Evolutionary conservation across 306 rosid genomes (phyloP), one percentile per base, ranked within the genome.

Genomic region (Parietaria judaica): DNA sequence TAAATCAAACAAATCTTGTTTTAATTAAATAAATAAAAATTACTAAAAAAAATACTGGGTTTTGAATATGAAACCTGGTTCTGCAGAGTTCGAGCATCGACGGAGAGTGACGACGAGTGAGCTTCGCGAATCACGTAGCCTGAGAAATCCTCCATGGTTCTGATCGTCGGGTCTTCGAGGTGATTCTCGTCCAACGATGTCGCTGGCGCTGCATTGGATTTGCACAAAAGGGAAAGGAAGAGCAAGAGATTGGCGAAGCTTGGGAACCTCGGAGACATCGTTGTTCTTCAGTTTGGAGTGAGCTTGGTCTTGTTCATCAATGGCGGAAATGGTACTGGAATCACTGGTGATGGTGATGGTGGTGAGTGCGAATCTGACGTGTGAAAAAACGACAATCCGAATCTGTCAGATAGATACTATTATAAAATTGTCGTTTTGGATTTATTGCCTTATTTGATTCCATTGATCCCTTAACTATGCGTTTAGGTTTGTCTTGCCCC

Each of bases 141-240:
- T 6, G 96, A 81, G 70, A 91, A 91, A 57, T 79, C 83, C 54
- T 87, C 98, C 89, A 85, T 85, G 66, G 98, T 87, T 80, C 60
- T 71, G 78, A 76, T 77, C 14, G 84, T 65, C 69, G 95, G 81
- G 83, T 87, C 86, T 39, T 72, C 87, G 71, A 81, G 61, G 61
- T 57, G 67, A 2, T 80, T 75, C 60, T 83, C 56, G n/a, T 11
- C 53, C 13, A 10, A n/a, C 13, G 4, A n/a, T 49, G 71, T 54
- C 66, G 72, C 59, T 49, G 71, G 51, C 66, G 72, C 59, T 67
- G 84, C 11, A 51, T 77, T 5, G 45, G 60, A 61, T 49, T 11
- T n/a, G 53, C 65, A 64, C 46, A 67, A 72, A 48, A 64, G 31
- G 31, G 31, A 72, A 61, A 76, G 11, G 54, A 76, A 66, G 59